phyloP scores from a whole-genome alignment of 345 rosid genomes.

The Eucalyptus melliodora region DNA sequence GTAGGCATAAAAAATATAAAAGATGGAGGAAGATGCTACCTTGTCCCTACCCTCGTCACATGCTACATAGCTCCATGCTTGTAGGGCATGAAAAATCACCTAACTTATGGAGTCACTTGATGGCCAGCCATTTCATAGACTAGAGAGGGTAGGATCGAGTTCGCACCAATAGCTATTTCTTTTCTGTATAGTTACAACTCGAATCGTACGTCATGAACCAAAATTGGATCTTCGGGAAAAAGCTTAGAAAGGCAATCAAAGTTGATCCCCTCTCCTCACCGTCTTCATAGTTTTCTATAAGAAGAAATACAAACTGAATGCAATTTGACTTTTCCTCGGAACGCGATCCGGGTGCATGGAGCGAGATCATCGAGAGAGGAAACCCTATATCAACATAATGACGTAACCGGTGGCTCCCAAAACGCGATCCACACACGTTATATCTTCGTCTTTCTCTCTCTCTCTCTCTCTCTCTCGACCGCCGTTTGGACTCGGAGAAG shows the following conservation, averaged over 20 bases:
- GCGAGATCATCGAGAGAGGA: background rate
- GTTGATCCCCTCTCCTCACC: background rate
- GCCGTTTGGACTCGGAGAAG: background rate
- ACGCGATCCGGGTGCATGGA: background rate
- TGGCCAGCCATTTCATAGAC: background rate
- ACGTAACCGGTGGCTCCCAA: background rate
- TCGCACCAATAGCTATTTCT: background rate
- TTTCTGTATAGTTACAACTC: fast-evolving
- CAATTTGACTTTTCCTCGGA: background rate
- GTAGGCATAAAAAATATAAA: background rate
- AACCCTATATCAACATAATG: background rate
- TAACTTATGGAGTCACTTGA: background rate
- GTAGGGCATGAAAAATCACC: background rate
- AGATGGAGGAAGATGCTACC: background rate
- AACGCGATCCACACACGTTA: background rate
- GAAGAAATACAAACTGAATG: background rate
- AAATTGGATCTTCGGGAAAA: background rate
- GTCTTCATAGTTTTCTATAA: background rate
- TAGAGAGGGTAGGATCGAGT: background rate
- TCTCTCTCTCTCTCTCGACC: background rate
- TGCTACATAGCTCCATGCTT: background rate
- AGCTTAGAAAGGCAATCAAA: background rate
- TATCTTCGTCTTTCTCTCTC: background rate
- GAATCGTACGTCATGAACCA: background rate
- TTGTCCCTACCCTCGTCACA: background rate